Evolutionary conservation across 169 alveolate genomes (phyloP), one percentile per base, ranked within the genome.

Genomic region (Plasmodium knowlesi): DNA sequence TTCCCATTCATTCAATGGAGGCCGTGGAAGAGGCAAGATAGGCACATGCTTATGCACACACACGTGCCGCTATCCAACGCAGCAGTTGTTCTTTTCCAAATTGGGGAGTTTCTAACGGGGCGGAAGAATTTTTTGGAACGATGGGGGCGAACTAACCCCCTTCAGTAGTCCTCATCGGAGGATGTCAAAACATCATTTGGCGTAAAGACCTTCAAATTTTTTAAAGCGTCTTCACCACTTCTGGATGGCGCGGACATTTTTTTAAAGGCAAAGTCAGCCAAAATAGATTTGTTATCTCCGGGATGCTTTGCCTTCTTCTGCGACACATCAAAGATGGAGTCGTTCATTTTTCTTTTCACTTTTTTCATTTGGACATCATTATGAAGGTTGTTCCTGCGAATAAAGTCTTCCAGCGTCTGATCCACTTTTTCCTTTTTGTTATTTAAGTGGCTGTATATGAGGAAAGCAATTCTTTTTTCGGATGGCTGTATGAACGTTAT

Each of bases 401-500:
- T 67, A 79, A 89, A 89, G 57, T 61, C 43, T 89, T 89, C 83
- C 46, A 89, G 57, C 82, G 61, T 90, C 25, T 89, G 78, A 67
- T 89, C 90, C 3, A 89, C 50, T 34, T 22, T 67, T 89, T 53
- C 83, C 32, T 89, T 89, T 80, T 57, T 67, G n/a, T 78, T 67
- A 25, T 89, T 89, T 46, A 89, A 79, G 54, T 89, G 81, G 28
- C 22, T 54, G 53, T 89, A 89, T 67, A 89, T 89, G 22, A 89
- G 94, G 54, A 61, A 89, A 9, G 94, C 94, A 30, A 79, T 89
- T 89, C 82, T 89, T 79, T 89, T 89, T 89, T 89, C 94, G 10
- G 90, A 78, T 19, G 94, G 84, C 3, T 50, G 25, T 19, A 89
- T 89, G 53, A 89, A 89, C 16, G 94, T 89, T 28, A 89, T 80